Conservation (phyloP, 73 alveolate genomes). For the Tetrahymena borealis region DNA sequence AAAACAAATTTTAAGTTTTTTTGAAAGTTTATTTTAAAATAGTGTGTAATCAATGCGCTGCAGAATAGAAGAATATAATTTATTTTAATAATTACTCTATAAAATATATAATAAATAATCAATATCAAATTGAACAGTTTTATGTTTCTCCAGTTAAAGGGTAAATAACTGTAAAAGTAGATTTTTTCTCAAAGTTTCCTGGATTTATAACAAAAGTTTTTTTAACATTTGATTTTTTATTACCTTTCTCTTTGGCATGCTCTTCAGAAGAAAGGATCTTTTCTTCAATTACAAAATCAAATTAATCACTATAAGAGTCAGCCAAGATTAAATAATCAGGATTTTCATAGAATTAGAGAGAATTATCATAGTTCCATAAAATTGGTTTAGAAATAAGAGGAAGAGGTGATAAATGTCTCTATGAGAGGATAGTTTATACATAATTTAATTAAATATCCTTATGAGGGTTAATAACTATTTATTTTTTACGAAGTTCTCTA, state of each 20-base stretch:
- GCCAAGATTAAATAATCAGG: not conserved
- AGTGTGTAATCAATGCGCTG: too few relatives aligned
- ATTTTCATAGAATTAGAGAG: not conserved
- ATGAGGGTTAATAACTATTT: not conserved
- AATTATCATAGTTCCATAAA: not conserved
- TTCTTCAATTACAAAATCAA: not conserved
- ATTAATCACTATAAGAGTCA: not conserved
- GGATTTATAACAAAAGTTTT: not conserved
- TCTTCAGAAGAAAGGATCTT: not conserved
- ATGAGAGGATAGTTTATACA: not conserved
- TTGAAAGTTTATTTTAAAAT: too few relatives aligned
- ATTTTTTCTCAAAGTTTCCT: not conserved
- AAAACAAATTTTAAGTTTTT: too few relatives aligned
- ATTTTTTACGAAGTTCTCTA: not conserved
- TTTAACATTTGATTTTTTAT: not conserved
- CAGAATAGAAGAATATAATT: too few relatives aligned
- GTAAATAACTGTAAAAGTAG: not conserved
- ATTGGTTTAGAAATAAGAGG: not conserved
- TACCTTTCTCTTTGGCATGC: not conserved
- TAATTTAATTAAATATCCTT: not conserved
- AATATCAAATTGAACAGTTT: not conserved
- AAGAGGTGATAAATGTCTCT: not conserved
- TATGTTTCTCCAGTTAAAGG: not conserved
- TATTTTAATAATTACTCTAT: too few relatives aligned
- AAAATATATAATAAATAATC: too few relatives aligned